Conservation (phyloP, 164 flowering plant species). For the Umbilicus rupestris region DNA sequence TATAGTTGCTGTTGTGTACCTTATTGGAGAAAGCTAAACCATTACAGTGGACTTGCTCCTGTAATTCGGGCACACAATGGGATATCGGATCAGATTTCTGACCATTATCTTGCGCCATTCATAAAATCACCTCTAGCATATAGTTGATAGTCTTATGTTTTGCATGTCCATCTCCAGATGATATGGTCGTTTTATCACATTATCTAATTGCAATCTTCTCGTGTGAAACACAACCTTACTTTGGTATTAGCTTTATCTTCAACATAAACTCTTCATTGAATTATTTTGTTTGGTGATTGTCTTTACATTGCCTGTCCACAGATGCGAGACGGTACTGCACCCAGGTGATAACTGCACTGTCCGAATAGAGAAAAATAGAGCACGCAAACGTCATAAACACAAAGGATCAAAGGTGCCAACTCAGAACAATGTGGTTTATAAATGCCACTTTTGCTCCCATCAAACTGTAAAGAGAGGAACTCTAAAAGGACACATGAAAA, state of each 20-base stretch:
- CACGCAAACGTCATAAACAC: conserved; percentile 23
- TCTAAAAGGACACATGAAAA: conserved; percentile 51
- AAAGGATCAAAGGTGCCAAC: conserved; percentile 10
- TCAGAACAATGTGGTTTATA: conserved; percentile 54
- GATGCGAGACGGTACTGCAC: conserved; percentile 75
- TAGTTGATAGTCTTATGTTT: not conserved
- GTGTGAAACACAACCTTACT: not conserved
- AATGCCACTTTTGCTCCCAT: conserved; percentile 65
- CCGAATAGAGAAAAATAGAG: conserved; percentile 44
- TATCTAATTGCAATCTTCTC: not conserved
- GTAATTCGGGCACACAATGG: not conserved
- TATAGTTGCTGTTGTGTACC: too few relatives aligned
- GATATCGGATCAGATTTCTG: not conserved
- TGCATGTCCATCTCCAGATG: not conserved
- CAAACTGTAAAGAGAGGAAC: conserved; percentile 59
- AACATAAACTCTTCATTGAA: not conserved
- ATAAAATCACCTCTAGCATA: not conserved
- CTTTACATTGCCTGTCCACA: conserved; percentile 16
- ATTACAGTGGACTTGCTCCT: not conserved
- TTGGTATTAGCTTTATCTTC: not conserved
- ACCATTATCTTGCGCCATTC: not conserved
- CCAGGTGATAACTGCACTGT: conserved; percentile 70
- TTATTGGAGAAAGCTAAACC: not conserved
- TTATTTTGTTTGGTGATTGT: not conserved
- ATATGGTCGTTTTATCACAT: not conserved